Base-by-base conservation (phyloP, 2,329 filamentous ascomycete genomes). In the Hymenotorrendiella dingleyae region DNA sequence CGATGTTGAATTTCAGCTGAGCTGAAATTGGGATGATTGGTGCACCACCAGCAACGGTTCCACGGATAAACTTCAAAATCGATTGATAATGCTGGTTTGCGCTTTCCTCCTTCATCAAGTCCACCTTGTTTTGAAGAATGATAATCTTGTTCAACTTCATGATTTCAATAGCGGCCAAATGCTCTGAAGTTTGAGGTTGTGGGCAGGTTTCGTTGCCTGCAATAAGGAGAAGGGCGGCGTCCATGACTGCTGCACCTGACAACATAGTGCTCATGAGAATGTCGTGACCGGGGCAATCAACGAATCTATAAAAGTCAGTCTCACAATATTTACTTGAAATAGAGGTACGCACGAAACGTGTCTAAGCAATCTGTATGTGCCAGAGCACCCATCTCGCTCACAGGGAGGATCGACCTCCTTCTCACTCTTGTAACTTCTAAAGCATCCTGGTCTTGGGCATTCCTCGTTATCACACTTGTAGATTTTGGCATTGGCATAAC, bases 241-340 rank as follows among this genome's bases (percentile, higher is more conserved):
- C 93, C 93, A 98, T 98, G 78, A 98, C 93, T 53, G 93, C 93
- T 59, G 93, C 93, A 62, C 93, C 93, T 63, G 93, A 98, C 76
- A 98, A 83, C 93, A 98, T 98, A 60, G 93, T 98, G 71, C 91
- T 97, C 93, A 98, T 98, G 67, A 98, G 90, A 89, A 98, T 98
- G 72, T 98, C 93, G 86, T 98, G 93, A 68, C 93, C 93, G 44
- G 93, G 93, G 76, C 93, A 97, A 69, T 97, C 93, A 56, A 97
- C 93, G 66, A 97, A 98, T 12, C 87, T 91, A 54, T 40, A 57
- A 5, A 48, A 20, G 46, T 65, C 44, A 64, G 59, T 51, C 45
- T n/a, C 35, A 36, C 17, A 12, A 10, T 12, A 24, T 19, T 11
- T 17, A n/a, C 11, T 17, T 9, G 10, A 7, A 34, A 14, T n/a